A percentile compares a stretch with the other conserved stretches of the same genome.
phyloP scores from a whole-genome alignment of 257 asterid genomes.

The Petunia axillaris region DNA sequence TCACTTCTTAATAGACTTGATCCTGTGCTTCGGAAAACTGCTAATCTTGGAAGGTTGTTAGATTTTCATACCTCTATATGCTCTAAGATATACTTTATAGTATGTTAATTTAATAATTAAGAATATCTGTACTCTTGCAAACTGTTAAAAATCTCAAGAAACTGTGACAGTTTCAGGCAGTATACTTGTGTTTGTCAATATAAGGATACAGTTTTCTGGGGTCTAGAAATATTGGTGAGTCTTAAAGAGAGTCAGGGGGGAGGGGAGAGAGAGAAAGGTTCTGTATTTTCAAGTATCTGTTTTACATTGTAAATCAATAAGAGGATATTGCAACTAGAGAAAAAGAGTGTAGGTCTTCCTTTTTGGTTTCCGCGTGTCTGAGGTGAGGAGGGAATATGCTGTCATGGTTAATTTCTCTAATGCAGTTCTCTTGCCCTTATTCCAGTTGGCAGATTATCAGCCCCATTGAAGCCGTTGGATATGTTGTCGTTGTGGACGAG shows the following conservation, averaged over 20 bases:
- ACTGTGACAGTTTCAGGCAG: constrained; percentile 3
- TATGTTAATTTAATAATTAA: background rate
- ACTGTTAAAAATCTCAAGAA: background rate
- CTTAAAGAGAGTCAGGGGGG: background rate
- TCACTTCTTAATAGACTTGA: constrained; percentile 93
- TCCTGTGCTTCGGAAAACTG: constrained; percentile 92
- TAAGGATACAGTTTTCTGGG: background rate
- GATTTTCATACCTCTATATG: constrained; percentile 4
- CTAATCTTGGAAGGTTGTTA: constrained; percentile 88
- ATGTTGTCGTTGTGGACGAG: constrained; percentile 87
- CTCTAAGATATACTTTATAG: constrained; percentile 1
- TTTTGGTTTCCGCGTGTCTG: constrained; percentile 2
- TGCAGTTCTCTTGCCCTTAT: constrained; percentile 22
- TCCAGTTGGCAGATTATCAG: constrained; percentile 99
- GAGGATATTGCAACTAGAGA: background rate
- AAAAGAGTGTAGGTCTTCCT: background rate
- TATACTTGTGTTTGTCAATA: constrained; percentile 6
- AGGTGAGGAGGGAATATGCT: constrained; percentile 7
- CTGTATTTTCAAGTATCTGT: background rate
- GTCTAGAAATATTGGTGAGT: background rate
- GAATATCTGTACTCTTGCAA: background rate
- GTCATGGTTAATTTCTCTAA: background rate
- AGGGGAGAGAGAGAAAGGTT: background rate
- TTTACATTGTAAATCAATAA: constrained; percentile 1
- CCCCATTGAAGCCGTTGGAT: constrained; percentile 95